These are phyloP conservation scores for Sporisorium scitamineum DNA, from an alignment of 1,284 basidiomycete species.

Conservation along the genomic window DNA sequence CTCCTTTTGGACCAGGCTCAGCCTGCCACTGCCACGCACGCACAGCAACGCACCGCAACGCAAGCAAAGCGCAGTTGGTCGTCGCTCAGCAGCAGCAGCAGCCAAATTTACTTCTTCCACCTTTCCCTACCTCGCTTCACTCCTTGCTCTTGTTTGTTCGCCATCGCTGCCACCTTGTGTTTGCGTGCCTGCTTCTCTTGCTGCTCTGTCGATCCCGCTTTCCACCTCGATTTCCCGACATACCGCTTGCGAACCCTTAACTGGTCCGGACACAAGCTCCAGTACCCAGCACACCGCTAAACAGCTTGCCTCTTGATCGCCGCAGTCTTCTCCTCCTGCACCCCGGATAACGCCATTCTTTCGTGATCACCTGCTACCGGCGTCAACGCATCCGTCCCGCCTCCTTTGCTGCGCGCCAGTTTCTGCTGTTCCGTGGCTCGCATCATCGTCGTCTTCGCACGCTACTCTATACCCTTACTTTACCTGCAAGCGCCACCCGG, in stretches of 20 bases:
- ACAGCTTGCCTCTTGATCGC: not conserved
- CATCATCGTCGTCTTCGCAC: not conserved
- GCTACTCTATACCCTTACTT: not conserved
- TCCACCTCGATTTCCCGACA: not conserved
- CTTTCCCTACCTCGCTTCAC: not conserved
- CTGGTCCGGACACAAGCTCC: conserved; percentile 7
- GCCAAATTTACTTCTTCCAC: not conserved
- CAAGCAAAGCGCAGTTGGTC: not conserved
- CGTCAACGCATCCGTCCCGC: conserved; percentile 18
- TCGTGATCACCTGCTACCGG: conserved; percentile 28
- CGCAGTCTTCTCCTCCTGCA: conserved; percentile 2
- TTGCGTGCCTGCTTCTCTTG: not conserved
- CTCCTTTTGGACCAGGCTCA: not conserved
- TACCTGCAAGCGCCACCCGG: conserved; percentile 2
- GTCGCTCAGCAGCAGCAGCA: not conserved
- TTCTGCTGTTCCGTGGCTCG: not conserved
- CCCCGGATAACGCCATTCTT: conserved; percentile 44
- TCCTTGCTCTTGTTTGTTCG: conserved; percentile 2
- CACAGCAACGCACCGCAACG: not conserved
- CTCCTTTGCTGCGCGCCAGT: not conserved
- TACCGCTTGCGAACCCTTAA: conserved; percentile 8
- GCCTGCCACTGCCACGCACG: not conserved
- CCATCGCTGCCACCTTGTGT: conserved; percentile 1
- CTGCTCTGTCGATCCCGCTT: conserved; percentile 1
- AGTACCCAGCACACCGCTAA: no score